phyloP scores from a whole-genome alignment of 2,329 filamentous ascomycete genomes.

The Neopestalotiopsis sp. region DNA sequence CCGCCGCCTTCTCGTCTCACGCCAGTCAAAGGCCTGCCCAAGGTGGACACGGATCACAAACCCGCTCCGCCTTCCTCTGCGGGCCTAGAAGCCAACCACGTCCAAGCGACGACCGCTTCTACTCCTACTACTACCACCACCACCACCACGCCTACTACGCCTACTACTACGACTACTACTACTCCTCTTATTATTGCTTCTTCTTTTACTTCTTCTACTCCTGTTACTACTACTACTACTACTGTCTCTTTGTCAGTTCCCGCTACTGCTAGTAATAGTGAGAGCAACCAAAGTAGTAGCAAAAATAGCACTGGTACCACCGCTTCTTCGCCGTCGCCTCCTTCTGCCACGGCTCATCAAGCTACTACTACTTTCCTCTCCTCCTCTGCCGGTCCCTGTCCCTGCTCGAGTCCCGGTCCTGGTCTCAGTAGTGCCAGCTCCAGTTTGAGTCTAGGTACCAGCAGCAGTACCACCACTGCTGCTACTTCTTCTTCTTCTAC shows the following conservation, averaged over 20 bases:
- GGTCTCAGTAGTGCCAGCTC: neutral
- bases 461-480: neutral
- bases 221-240: neutral
- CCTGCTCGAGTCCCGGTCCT: neutral
- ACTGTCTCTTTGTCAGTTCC: too few relatives aligned
- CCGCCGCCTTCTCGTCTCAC: constrained; percentile 5
- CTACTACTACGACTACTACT: neutral
- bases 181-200: constrained; percentile 1
- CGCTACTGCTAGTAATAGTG: too few relatives aligned
- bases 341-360: neutral
- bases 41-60: constrained; percentile 13
- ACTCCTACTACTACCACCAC: neutral
- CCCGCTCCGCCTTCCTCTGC: constrained; percentile 12
- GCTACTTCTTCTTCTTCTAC: neutral
- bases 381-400: neutral
- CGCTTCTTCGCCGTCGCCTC: neutral
- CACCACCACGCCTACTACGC: neutral
- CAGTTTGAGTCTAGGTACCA: constrained; percentile 1
- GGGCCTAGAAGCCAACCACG: constrained; percentile 14
- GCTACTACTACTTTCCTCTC: neutral
- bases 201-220: neutral
- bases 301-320: neutral
- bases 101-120: constrained; percentile 12
- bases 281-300: neutral
- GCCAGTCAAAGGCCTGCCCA: neutral